Percentiles rank a stretch among this genome's conserved stretches.
Conservation (phyloP, 495 filamentous ascomycete genomes). For the Tetracladium setigerum region DNA sequence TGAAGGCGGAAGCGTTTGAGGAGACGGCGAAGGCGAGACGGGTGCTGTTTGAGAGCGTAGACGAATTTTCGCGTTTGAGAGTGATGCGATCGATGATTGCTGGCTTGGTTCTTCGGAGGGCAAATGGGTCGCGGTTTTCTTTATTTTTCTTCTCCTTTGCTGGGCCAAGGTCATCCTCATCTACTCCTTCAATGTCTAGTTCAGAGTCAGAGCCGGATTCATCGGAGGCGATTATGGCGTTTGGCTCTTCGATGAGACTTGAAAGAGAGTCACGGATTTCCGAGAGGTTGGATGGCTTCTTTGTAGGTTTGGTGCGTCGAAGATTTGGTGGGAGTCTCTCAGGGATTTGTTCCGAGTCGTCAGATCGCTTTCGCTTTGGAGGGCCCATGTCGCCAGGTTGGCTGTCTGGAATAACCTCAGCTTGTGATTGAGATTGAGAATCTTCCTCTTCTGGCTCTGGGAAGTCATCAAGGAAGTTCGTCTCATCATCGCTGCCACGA, state of each 20-base stretch:
- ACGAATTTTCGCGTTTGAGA: constrained; percentile 59
- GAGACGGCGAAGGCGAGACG: constrained; percentile 55
- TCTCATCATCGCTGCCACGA: constrained; percentile 66
- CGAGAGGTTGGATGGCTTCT: constrained; percentile 59
- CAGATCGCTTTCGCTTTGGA: constrained; percentile 48
- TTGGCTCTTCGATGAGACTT: constrained; percentile 70
- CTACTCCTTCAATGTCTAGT: constrained; percentile 25
- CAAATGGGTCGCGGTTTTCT: constrained; percentile 22
- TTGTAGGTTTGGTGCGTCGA: constrained; percentile 56
- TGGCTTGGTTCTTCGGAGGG: constrained; percentile 41
- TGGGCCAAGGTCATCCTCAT: constrained; percentile 27
- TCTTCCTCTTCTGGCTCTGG: constrained; percentile 35
- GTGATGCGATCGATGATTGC: constrained; percentile 74
- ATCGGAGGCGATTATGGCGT: constrained; percentile 37
- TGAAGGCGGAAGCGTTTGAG: constrained; percentile 46
- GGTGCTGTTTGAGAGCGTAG: constrained; percentile 38
- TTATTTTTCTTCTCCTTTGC: constrained; percentile 24
- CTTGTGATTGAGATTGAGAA: constrained; percentile 26
- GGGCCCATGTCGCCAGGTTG: constrained; percentile 27
- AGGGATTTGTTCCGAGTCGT: constrained; percentile 36
- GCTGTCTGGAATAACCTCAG: constrained; percentile 37
- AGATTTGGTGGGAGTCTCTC: constrained; percentile 55
- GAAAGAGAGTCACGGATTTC: constrained; percentile 77
- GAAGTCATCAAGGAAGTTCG: constrained; percentile 61
- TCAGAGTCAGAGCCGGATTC: constrained; percentile 29